Conservation (phyloP, 805 yeast genomes). For the Deakozyma indianensis region DNA sequence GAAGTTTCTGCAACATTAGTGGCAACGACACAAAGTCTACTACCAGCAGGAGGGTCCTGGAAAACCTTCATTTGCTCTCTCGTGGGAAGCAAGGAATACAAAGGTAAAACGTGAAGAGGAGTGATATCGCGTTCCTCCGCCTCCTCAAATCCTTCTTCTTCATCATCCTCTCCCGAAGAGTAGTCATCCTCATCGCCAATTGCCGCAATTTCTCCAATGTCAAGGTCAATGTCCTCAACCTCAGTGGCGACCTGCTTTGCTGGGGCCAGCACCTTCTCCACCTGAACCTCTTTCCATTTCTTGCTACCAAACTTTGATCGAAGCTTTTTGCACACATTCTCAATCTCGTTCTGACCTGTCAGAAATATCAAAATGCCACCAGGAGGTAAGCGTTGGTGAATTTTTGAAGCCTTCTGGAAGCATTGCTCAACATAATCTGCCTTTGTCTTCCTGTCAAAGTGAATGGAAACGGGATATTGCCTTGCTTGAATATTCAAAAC, state of each 20-base stretch:
- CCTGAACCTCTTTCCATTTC: slow-evolving; percentile 2
- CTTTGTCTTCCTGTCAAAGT: slow-evolving; percentile 70
- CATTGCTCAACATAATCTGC: slow-evolving; percentile 78
- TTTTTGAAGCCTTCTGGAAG: slow-evolving; percentile 68
- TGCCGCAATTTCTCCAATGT: slow-evolving; percentile 21
- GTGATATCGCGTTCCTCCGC: slow-evolving; percentile 33
- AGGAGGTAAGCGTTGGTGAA: slow-evolving; percentile 74
- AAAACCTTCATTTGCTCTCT: slow-evolving; percentile 90
- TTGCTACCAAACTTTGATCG: slow-evolving; percentile 21
- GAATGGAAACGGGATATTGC: slow-evolving; percentile 85
- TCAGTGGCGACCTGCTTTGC: slow-evolving; percentile 58
- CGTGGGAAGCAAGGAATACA: slow-evolving; percentile 88
- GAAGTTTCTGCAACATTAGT: slow-evolving; percentile 98
- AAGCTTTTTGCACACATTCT: slow-evolving; percentile 54
- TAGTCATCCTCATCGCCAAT: slow-evolving; percentile 26
- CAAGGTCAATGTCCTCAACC: slow-evolving; percentile 70
- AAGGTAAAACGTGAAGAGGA: slow-evolving; percentile 80
- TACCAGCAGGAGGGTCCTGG: slow-evolving; percentile 68
- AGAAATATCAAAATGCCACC: slow-evolving; percentile 87
- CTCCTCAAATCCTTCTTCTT: slow-evolving; percentile 42
- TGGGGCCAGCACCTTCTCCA: slow-evolving; percentile 30
- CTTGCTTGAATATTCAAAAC: slow-evolving; percentile 81
- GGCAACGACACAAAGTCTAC: slow-evolving; percentile 83
- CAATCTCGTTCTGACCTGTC: slow-evolving; percentile 92
- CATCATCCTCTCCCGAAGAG: slow-evolving; percentile 28